Evolutionary conservation across 1,284 basidiomycete genomes (phyloP), one percentile per base, ranked within the genome.

Genomic region (Apiotrichum brassicae): DNA sequence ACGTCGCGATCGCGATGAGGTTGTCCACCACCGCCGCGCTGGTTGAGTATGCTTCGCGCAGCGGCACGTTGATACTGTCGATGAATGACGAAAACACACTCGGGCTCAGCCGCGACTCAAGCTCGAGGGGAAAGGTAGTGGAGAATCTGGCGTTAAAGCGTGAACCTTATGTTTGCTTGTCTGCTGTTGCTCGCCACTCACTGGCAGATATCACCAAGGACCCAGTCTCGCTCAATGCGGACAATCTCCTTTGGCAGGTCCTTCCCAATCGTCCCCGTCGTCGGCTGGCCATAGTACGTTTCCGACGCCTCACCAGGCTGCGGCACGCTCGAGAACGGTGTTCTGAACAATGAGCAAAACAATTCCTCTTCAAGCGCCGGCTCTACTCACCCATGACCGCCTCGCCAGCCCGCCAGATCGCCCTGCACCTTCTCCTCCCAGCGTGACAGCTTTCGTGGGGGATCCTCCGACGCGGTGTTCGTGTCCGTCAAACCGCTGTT

Each of bases 221-320:
- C 57, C 67, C 75, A 76, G 54, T 77, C 76, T 30, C 76, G 58
- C 52, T 76, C 75, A 4, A 77, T 58, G 40, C 76, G 53, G 4
- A 77, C 56, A 18, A 74, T 64, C 60, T 74, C 72, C 49, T 71
- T 72, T 1, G 72, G 72, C 24, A 70, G 58, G 49, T 74, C 65
- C 25, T 52, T 48, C 1, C 68, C 68, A 39, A 72, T 64, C 7
- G 47, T 57, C 6, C 69, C 69, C 0, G 65, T 65, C 12, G 57
- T 57, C 5, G 60, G 56, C 38, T 63, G 61, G 23, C 61, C 63
- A 45, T 58, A 69, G 50, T 68, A 67, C 20, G 56, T 56, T 7
- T 51, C 45, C 13, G 48, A 52, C 16, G 60, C 56, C 12, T 61
- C 44, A 3, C 60, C 60, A 1, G 58, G 49, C 28, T 57, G 56